Evolutionary conservation across 2,329 filamentous ascomycete genomes (phyloP).

Genomic region (Diaporthe caulivora): DNA sequence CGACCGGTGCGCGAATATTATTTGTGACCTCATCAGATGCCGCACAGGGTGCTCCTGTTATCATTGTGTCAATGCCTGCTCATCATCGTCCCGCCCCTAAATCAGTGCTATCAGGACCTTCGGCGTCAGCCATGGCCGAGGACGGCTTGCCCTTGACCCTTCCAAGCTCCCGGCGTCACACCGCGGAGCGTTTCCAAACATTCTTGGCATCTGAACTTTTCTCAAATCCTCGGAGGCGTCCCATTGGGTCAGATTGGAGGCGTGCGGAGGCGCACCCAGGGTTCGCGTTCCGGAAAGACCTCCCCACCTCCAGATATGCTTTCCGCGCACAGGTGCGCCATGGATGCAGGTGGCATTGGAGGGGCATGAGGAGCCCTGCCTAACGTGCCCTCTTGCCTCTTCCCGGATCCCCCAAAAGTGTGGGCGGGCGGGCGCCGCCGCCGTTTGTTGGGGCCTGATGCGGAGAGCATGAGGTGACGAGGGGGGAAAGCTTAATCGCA

Average conservation of each 20-base stretch:
- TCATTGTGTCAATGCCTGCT: background rate
- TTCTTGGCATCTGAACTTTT: slow-evolving; percentile 27
- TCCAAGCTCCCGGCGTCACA: slow-evolving; percentile 15
- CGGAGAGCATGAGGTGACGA: background rate
- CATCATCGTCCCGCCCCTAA: background rate
- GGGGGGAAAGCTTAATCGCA: slow-evolving; percentile 1
- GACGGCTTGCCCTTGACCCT: background rate
- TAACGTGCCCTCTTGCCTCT: background rate
- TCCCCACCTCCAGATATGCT: slow-evolving; percentile 19
- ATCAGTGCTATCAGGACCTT: background rate
- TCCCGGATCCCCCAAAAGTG: background rate
- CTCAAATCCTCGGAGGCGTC: background rate
- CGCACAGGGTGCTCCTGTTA: background rate
- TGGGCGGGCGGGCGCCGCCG: background rate
- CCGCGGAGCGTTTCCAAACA: slow-evolving; percentile 28
- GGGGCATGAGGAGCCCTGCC: background rate
- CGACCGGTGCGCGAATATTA: slow-evolving; percentile 29
- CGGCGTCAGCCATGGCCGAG: background rate
- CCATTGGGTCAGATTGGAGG: slow-evolving; percentile 2
- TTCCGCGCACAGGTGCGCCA: background rate
- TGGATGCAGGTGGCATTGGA: background rate
- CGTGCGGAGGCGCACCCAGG: slow-evolving; percentile 20
- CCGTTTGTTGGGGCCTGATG: background rate
- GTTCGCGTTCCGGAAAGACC: slow-evolving; percentile 15
- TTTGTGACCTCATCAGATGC: background rate